Percentiles rank a stretch among this genome's conserved stretches.
phyloP scores from a whole-genome alignment of 176 grass and related monocot species.

The Oryza officinalis region DNA sequence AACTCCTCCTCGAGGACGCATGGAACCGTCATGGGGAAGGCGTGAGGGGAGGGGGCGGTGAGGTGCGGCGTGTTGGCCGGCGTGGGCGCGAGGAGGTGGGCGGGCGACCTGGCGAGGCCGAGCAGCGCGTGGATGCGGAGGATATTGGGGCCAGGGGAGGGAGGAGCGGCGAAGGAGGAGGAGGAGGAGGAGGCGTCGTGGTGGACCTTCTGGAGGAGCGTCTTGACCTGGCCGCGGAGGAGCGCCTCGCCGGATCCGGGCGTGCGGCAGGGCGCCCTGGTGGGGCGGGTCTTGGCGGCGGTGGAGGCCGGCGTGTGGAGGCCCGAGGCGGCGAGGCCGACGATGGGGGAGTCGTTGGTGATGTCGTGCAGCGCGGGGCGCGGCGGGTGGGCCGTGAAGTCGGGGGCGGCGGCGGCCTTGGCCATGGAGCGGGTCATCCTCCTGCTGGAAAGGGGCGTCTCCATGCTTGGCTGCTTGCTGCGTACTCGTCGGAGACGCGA shows the following conservation, averaged over 20 bases:
- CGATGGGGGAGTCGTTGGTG: slow-evolving; percentile 92
- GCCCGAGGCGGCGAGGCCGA: slow-evolving; percentile 56
- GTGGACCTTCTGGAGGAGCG: slow-evolving; percentile 78
- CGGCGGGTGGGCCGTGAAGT: neutral
- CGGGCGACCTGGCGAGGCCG: slow-evolving; percentile 50
- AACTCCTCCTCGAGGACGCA: slow-evolving; percentile 48
- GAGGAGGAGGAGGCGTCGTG: slow-evolving; percentile 43
- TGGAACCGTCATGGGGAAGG: neutral
- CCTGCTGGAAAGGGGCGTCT: slow-evolving; percentile 61
- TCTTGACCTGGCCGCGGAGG: slow-evolving; percentile 83
- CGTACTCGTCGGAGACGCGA: neutral
- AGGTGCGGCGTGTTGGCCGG: slow-evolving; percentile 76
- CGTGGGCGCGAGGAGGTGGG: slow-evolving; percentile 72
- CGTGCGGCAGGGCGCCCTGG: slow-evolving; percentile 28
- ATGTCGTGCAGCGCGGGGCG: slow-evolving; percentile 78
- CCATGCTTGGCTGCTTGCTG: slow-evolving; percentile 30
- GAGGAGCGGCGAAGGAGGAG: neutral
- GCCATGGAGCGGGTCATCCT: slow-evolving; percentile 50
- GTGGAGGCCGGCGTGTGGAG: slow-evolving; percentile 45
- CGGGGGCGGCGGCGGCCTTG: slow-evolving; percentile 25
- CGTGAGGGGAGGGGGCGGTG: neutral
- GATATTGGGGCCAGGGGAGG: no score
- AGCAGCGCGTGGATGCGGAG: slow-evolving; percentile 48
- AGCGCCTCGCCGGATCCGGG: slow-evolving; percentile 81
- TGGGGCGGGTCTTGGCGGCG: slow-evolving; percentile 40